Base-by-base conservation (phyloP, 345 rosid species). In the Tarenaya hassleriana region DNA sequence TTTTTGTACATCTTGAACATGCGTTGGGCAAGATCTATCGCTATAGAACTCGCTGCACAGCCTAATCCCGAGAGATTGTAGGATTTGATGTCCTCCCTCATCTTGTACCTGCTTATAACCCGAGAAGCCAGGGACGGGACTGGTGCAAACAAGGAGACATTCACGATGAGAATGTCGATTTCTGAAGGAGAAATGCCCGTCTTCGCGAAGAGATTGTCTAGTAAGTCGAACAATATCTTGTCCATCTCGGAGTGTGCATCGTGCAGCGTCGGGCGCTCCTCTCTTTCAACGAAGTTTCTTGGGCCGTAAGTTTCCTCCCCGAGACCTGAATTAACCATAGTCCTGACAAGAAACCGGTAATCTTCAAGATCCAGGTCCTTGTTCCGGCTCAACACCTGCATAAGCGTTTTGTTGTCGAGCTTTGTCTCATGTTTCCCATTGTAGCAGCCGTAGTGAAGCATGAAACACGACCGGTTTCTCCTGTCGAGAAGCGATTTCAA, bases 31-130 rank as follows among this genome's bases (percentile, higher is more conserved):
- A 87, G 58, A 46, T 87, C 85, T 5, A 87, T 54, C 1, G 98
- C 77, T 29, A 91, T 70, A 16, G 87, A 67, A 69, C 95, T 87
- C 27, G 98, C 95, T 56, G 96, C 87, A 8, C 98, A 91, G 0
- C 96, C 98, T 95, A 91, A 87, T 7, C 95, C 92, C 0, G 96
- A 69, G 4, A 91, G 66, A 63, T 87, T 84, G 40, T 55, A 87
- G 12, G 68, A 75, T 56, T 86, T 87, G 9, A 87, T 35, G 60
- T 84, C 95, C 1, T 77, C 73, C 46, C 83, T 77, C 82, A 91
- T 69, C 63, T 87, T 79, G 84, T 82, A 88, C 14, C 16, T 76
- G 56, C 84, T 87, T n/a, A 91, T 68, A 57, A 91, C 77, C 47
- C 84, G 68, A 1, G 88, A 58, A 8, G 86, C 45, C 27, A 82